phyloP scores from a whole-genome alignment of 2,329 filamentous ascomycete genomes.

The Neofusicoccum kwambonambiense region DNA sequence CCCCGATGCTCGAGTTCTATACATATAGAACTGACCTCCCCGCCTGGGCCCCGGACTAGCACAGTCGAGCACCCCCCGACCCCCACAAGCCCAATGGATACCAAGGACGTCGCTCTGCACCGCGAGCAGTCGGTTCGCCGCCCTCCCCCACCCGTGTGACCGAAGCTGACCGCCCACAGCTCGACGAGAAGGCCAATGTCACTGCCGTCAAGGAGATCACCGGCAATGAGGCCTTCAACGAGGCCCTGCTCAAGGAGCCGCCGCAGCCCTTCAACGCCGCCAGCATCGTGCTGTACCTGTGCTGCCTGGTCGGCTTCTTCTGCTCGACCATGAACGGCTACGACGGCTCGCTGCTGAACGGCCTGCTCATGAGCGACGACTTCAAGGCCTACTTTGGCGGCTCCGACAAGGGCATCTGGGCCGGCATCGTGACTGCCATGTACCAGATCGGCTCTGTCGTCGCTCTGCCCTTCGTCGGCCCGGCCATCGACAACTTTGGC shows the following conservation, averaged over 20 bases:
- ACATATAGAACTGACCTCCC: neutral
- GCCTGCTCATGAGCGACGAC: slow-evolving; percentile 48
- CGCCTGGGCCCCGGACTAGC: neutral
- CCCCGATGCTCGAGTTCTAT: neutral
- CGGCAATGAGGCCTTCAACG: slow-evolving; percentile 55
- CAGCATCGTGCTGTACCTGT: slow-evolving; percentile 27
- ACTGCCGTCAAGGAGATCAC: slow-evolving; percentile 45
- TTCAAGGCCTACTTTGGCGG: slow-evolving; percentile 47
- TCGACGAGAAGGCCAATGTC: slow-evolving; percentile 8
- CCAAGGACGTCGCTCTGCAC: slow-evolving; percentile 4
- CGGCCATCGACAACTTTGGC: slow-evolving; percentile 45
- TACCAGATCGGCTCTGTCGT: slow-evolving; percentile 50
- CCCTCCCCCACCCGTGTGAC: too few relatives aligned
- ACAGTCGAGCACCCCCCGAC: neutral
- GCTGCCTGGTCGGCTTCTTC: slow-evolving; percentile 20
- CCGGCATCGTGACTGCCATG: slow-evolving; percentile 51
- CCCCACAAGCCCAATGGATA: neutral
- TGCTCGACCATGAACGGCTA: slow-evolving; percentile 44
- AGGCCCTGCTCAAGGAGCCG: slow-evolving; percentile 56
- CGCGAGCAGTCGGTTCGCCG: neutral
- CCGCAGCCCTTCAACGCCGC: slow-evolving; percentile 28
- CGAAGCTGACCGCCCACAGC: neutral
- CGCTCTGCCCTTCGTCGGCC: slow-evolving; percentile 45
- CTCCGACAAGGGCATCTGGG: slow-evolving; percentile 38
- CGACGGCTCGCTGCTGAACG: slow-evolving; percentile 50